Conservation (phyloP, 345 rosid genomes). For the Dipteronia dyeriana region DNA sequence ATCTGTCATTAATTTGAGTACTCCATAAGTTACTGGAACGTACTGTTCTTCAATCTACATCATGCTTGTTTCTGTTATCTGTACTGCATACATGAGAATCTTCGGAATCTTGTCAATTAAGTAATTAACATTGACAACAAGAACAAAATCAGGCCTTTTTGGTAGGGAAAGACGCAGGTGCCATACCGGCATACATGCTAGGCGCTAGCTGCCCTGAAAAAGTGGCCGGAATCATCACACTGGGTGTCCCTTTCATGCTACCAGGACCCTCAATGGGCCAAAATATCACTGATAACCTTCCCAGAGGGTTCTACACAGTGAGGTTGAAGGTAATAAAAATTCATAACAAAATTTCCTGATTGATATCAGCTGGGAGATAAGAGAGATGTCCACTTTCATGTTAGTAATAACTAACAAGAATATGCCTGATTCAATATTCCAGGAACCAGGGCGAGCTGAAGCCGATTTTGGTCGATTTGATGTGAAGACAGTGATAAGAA, state of each 20-base stretch:
- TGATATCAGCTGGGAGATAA: too few species aligned
- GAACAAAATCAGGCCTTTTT: constrained; percentile 34
- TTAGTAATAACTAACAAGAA: background rate
- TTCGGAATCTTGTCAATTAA: too few species aligned
- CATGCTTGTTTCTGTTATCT: too few species aligned
- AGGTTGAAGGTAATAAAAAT: constrained; percentile 58
- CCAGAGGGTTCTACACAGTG: constrained; percentile 38
- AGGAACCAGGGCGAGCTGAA: constrained; percentile 53
- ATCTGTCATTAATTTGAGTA: too few species aligned
- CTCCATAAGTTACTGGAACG: too few species aligned
- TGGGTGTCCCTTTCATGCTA: constrained; percentile 41
- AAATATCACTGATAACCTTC: constrained; percentile 20
- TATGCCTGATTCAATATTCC: background rate
- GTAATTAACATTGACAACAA: too few species aligned
- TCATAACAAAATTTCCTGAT: too few species aligned
- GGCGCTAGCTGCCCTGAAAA: constrained; percentile 31
- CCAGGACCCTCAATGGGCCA: constrained; percentile 27
- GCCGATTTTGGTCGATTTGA: constrained; percentile 52
- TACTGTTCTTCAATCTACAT: too few species aligned
- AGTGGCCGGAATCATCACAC: constrained; percentile 35
- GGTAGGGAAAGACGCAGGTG: constrained; percentile 50
- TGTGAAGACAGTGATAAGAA: constrained; percentile 44
- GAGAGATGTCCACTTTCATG: background rate
- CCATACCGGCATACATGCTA: constrained; percentile 27
- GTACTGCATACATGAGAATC: too few species aligned